Conservation (phyloP, 495 filamentous ascomycete species). For the Ascobolus immersus region DNA sequence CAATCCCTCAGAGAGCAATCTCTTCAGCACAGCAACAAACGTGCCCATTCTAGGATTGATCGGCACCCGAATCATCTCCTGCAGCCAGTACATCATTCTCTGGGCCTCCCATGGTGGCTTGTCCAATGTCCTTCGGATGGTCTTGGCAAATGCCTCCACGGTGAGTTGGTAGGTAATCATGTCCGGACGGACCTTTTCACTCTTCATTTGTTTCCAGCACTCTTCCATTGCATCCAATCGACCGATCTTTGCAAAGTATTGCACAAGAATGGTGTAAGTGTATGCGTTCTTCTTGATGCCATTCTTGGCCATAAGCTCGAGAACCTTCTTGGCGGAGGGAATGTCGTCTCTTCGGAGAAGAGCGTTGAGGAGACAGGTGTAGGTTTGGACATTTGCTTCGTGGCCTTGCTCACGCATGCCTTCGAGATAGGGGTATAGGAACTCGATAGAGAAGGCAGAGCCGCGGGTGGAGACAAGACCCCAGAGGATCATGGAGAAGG, state of each 20-base stretch:
- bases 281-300: constrained; percentile 28
- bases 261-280: constrained; percentile 45
- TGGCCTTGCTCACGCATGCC: constrained; percentile 30
- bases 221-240: constrained; percentile 28
- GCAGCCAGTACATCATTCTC: constrained; percentile 11
- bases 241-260: constrained; percentile 31
- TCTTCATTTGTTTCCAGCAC: constrained; percentile 22
- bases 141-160: constrained; percentile 32
- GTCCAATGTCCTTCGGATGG: too few relatives aligned
- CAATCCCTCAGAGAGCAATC: too few relatives aligned
- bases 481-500: constrained; percentile 30
- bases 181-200: constrained; percentile 21
- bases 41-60: too few relatives aligned
- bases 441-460: too few relatives aligned
- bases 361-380: constrained; percentile 35
- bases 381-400: constrained; percentile 28
- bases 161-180: constrained; percentile 39
- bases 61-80: too few relatives aligned
- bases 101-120: constrained; percentile 24
- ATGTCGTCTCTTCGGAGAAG: constrained; percentile 26
- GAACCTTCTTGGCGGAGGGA: constrained; percentile 28
- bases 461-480: constrained; percentile 19
- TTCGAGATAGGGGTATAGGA: constrained; percentile 20
- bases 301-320: constrained; percentile 30
- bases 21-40: too few relatives aligned